Evolutionary conservation across 2,329 filamentous ascomycete species (phyloP).

Genomic region (Cordyceps cateniannulata): DNA sequence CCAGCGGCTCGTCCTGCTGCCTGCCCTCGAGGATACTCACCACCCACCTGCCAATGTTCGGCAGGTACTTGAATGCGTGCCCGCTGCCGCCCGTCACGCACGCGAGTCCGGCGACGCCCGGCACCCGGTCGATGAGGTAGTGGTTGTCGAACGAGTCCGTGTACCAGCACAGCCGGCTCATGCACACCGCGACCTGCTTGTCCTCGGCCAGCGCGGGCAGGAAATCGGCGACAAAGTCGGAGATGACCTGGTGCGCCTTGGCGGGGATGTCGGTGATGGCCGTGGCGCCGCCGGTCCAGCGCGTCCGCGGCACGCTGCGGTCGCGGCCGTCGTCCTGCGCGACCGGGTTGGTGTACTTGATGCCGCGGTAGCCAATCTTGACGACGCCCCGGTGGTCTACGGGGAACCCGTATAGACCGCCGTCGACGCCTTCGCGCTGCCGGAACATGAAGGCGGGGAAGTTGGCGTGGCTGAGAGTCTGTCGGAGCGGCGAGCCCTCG

Average conservation of each 20-base stretch:
- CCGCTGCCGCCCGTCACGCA: slow-evolving; percentile 56
- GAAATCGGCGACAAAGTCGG: slow-evolving; percentile 30
- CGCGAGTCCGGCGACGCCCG: slow-evolving; percentile 52
- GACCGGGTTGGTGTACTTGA: slow-evolving; percentile 42
- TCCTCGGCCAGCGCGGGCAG: slow-evolving; percentile 33
- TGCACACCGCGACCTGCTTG: slow-evolving; percentile 17
- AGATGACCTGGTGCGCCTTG: slow-evolving; percentile 23
- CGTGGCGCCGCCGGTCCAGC: slow-evolving; percentile 25
- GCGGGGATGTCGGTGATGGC: slow-evolving; percentile 20
- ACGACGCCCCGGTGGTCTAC: slow-evolving; percentile 34
- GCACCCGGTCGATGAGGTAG: slow-evolving; percentile 27
- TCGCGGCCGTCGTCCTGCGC: slow-evolving; percentile 28
- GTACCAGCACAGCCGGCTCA: slow-evolving; percentile 28
- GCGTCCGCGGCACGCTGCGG: slow-evolving; percentile 34
- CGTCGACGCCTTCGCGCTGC: slow-evolving; percentile 24
- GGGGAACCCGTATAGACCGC: slow-evolving; percentile 43
- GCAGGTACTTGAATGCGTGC: slow-evolving; percentile 57
- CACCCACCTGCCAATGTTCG: slow-evolving; percentile 49
- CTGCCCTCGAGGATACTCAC: slow-evolving; percentile 41
- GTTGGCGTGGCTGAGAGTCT: slow-evolving; percentile 32
- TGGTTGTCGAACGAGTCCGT: slow-evolving; percentile 28
- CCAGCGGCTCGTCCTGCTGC: slow-evolving; percentile 22
- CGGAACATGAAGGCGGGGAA: slow-evolving; percentile 37
- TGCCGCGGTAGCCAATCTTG: slow-evolving; percentile 45
- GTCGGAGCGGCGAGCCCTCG: slow-evolving; percentile 26